A percentile compares a stretch with the other conserved stretches of the same genome.
These are phyloP conservation scores for Gremmenia infestans DNA, from an alignment of 2,329 filamentous ascomycete genomes.

Conservation along the genomic window DNA sequence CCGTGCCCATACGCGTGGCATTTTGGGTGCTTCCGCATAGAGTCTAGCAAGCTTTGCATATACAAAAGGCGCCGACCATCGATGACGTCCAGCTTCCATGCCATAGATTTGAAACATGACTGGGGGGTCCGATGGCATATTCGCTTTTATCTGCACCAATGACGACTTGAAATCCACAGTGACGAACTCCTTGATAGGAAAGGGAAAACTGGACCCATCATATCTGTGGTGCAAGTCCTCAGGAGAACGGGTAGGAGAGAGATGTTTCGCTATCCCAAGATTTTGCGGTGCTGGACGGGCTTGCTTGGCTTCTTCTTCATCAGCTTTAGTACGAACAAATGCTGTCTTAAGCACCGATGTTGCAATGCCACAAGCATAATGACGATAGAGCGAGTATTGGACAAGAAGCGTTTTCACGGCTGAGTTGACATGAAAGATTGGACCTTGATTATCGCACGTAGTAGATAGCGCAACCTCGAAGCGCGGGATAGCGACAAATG, in stretches of 20 bases:
- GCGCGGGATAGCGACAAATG: slow-evolving; percentile 79
- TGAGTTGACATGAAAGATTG: slow-evolving; percentile 81
- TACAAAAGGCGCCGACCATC: slow-evolving; percentile 82
- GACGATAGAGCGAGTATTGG: slow-evolving; percentile 89
- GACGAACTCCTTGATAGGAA: slow-evolving; percentile 55
- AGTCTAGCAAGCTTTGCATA: slow-evolving; percentile 74
- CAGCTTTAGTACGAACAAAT: slow-evolving; percentile 51
- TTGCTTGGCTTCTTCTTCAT: slow-evolving; percentile 38
- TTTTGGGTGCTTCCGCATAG: slow-evolving; percentile 80
- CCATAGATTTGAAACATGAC: slow-evolving; percentile 87
- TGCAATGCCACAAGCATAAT: slow-evolving; percentile 85
- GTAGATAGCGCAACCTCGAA: slow-evolving; percentile 86
- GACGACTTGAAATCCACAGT: slow-evolving; percentile 77
- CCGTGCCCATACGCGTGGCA: slow-evolving; percentile 80
- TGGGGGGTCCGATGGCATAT: slow-evolving; percentile 82
- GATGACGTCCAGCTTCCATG: slow-evolving; percentile 75
- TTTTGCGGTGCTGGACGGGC: slow-evolving; percentile 24
- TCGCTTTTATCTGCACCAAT: slow-evolving; percentile 81
- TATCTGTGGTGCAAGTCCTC: slow-evolving; percentile 18
- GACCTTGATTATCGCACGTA: slow-evolving; percentile 78
- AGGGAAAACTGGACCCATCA: slow-evolving; percentile 25
- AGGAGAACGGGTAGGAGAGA: slow-evolving; percentile 27
- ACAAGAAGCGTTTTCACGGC: slow-evolving; percentile 72
- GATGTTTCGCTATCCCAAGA: slow-evolving; percentile 14
- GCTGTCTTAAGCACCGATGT: slow-evolving; percentile 67